phyloP scores from a whole-genome alignment of 106 monocot species.

The Allium fistulosum region DNA sequence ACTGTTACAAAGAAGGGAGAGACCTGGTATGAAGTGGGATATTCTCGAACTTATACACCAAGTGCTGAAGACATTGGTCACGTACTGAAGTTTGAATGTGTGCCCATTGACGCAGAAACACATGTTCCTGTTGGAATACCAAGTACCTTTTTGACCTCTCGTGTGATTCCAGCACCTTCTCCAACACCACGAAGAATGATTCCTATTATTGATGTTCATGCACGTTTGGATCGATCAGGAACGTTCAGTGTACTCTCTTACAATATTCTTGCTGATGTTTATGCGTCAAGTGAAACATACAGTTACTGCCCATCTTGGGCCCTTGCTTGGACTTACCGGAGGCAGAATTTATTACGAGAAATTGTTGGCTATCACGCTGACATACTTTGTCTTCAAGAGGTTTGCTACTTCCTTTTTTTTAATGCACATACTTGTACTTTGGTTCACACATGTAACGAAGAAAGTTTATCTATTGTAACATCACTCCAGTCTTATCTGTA shows the following conservation, averaged over 20 bases:
- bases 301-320: constrained; percentile 99
- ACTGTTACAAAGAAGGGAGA: constrained; percentile 58
- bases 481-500: too few relatives aligned
- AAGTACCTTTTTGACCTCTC: constrained; percentile 70
- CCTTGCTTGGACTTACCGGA: constrained; percentile 91
- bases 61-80: constrained; percentile 87
- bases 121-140: constrained; percentile 46
- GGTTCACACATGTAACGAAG: too few relatives aligned
- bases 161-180: constrained; percentile 92
- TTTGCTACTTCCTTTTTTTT: constrained; percentile 13
- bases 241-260: constrained; percentile 89
- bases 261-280: constrained; percentile 86
- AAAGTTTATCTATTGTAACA: too few relatives aligned
- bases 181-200: constrained; percentile 86
- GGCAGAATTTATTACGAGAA: constrained; percentile 90
- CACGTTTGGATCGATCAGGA: constrained; percentile 53
- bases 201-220: constrained; percentile 50
- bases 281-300: constrained; percentile 76
- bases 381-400: constrained; percentile 98
- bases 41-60: constrained; percentile 80
- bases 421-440: too few relatives aligned
- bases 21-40: constrained; percentile 80
- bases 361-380: constrained; percentile 95
- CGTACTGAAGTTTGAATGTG: constrained; percentile 88
- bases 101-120: constrained; percentile 65